Evolutionary conservation across 176 grass and related monocot genomes (phyloP).

Genomic region (Musa acuminata): DNA sequence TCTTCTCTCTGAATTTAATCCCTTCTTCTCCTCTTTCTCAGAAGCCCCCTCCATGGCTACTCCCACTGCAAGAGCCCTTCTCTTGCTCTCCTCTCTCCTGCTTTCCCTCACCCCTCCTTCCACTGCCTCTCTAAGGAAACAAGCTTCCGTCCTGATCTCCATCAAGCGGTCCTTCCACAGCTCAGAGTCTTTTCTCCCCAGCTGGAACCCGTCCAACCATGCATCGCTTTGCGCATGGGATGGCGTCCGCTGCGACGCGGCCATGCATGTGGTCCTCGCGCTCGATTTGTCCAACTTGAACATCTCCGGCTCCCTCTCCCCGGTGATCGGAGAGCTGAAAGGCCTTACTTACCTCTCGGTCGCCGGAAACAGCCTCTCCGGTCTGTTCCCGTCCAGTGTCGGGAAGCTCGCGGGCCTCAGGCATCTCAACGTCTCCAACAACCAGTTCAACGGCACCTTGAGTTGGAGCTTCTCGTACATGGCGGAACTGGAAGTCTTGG

Average conservation of each 20-base stretch:
- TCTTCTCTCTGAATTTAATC: too few species aligned
- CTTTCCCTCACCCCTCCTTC: not conserved
- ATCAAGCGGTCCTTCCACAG: slow-evolving; percentile 30
- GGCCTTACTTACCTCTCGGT: slow-evolving; percentile 50
- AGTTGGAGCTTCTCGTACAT: slow-evolving; percentile 29
- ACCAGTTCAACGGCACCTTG: slow-evolving; percentile 68
- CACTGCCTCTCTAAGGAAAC: not conserved
- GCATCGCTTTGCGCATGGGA: slow-evolving; percentile 34
- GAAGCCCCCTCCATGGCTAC: too few species aligned
- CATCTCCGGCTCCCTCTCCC: not conserved
- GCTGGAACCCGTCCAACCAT: not conserved
- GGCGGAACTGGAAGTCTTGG: slow-evolving; percentile 43
- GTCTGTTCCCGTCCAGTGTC: slow-evolving; percentile 25
- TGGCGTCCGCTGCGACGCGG: slow-evolving; percentile 43
- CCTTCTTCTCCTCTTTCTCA: too few species aligned
- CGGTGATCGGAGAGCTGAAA: slow-evolving; percentile 3
- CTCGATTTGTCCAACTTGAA: not conserved
- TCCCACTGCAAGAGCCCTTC: not conserved
- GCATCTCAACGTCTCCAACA: slow-evolving; percentile 77
- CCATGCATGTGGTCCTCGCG: not conserved
- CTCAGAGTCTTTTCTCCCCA: slow-evolving; percentile 35
- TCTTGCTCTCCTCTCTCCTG: slow-evolving; percentile 26
- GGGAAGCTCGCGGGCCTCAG: slow-evolving; percentile 28
- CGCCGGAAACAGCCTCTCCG: slow-evolving; percentile 47
- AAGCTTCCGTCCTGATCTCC: slow-evolving; percentile 25